Evolutionary conservation across 805 yeast species (phyloP), one percentile per base, ranked within the genome.

Genomic region (Metschnikowia bowlesiae): DNA sequence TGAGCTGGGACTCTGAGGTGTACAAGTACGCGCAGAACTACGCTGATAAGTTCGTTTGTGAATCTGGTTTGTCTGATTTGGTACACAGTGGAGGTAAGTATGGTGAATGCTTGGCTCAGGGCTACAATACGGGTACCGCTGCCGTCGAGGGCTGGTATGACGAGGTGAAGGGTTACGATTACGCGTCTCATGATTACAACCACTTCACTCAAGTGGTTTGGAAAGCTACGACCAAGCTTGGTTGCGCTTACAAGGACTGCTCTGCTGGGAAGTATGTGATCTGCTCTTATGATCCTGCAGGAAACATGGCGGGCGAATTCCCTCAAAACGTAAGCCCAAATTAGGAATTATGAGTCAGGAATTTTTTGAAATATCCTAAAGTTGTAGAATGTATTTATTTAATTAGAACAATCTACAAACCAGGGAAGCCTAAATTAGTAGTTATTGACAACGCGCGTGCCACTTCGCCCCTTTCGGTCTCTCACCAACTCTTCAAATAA

Each of bases 131-230:
- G 48, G 73, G 50, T 13, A 44, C 44, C 2, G 53, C 52, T 42
- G 57, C 61, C n/a, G 47, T 58, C 29, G 46, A 54, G 14, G 61
- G 55, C 14, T 58, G 61, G 61, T 58, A 58, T 51, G 37, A 49
- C 18, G 61, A 58, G 47, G 57, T 54, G n/a, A 31, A 14, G 8
- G 37, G 28, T 39, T 58, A 56, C 49, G 53, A 54, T 46, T 58
- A 54, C 53, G 28, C 46, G 18, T 47, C 51, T 22, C 34, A 31
- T 29, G 49, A 38, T 14, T 49, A 69, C 49, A 67, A 71, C 57
- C 96, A 89, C 67, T 89, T 87, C 69, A 86, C 95, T 18, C 94
- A 87, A 65, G 71, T 88, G 42, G 80, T 88, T 32, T 88, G 96
- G 96, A 77, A 74, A 55, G 65, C 70, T 29, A 71, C 88, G 31